Conservation (phyloP, 2,329 filamentous ascomycete species). For the Botrytis tulipae region DNA sequence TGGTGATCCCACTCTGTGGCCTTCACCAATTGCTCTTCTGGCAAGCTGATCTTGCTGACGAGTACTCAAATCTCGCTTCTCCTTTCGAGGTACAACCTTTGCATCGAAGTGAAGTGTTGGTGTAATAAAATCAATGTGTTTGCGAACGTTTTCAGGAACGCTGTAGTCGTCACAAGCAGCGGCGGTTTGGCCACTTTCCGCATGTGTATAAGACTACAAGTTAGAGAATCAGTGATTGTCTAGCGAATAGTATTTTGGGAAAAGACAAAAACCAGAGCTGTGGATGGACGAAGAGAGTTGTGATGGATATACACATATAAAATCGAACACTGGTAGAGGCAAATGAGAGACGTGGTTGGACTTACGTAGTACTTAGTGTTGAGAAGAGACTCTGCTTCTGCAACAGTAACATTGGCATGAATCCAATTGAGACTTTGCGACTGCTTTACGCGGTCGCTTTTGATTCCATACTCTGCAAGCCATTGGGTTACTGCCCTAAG, state of each 20-base stretch:
- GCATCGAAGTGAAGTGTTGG: constrained; percentile 25
- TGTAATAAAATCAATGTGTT: constrained; percentile 25
- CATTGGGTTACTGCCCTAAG: constrained; percentile 46
- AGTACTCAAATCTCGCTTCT: constrained; percentile 15
- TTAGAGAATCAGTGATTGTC: not conserved
- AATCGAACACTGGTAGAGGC: not conserved
- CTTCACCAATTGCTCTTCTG: constrained; percentile 39
- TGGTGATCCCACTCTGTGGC: constrained; percentile 42
- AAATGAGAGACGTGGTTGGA: not conserved
- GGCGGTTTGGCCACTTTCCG: constrained; percentile 27
- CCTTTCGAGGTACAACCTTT: constrained; percentile 14
- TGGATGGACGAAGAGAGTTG: not conserved
- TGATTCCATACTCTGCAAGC: constrained; percentile 53
- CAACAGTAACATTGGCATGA: constrained; percentile 39
- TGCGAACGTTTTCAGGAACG: constrained; percentile 18
- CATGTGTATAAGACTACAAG: constrained; percentile 23
- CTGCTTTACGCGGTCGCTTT: constrained; percentile 46
- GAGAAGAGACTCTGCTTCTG: constrained; percentile 51
- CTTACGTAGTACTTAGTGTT: constrained; percentile 45
- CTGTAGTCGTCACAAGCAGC: constrained; percentile 25
- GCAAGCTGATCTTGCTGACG: constrained; percentile 3
- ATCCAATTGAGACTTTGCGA: constrained; percentile 40
- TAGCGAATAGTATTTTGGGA: not conserved
- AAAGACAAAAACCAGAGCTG: not conserved
- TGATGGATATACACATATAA: not conserved